A percentile compares a stretch with the other conserved stretches of the same genome.
phyloP scores from a whole-genome alignment of 192 early-diverging fungal genomes.

The Dispira simplex region DNA sequence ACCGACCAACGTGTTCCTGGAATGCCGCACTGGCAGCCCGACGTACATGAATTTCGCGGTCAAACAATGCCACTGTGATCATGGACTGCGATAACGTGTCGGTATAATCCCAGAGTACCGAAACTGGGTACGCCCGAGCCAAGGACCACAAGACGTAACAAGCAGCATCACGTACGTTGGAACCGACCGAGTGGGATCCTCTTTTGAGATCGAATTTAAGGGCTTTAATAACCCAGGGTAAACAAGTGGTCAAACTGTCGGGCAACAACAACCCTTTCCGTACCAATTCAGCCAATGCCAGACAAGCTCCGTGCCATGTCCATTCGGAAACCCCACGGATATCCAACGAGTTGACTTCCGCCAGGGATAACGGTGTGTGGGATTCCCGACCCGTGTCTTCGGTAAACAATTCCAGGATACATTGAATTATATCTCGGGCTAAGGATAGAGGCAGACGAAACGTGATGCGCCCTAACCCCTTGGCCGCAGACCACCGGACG shows the following conservation, averaged over 20 bases:
- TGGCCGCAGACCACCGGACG: slow-evolving; percentile 94
- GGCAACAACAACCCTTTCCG: slow-evolving; percentile 72
- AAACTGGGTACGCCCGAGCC: slow-evolving; percentile 71
- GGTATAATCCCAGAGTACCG: slow-evolving; percentile 47
- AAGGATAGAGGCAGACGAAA: slow-evolving; percentile 64
- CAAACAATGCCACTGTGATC: slow-evolving; percentile 67
- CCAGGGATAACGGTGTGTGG: slow-evolving; percentile 10
- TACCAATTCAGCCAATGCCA: slow-evolving; percentile 84
- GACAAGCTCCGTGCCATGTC: slow-evolving; percentile 88
- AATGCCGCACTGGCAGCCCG: slow-evolving; percentile 91
- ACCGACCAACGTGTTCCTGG: slow-evolving; percentile 93
- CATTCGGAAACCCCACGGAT: slow-evolving; percentile 70
- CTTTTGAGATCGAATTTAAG: slow-evolving; percentile 80
- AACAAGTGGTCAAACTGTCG: slow-evolving; percentile 40
- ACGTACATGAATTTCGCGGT: slow-evolving; percentile 87
- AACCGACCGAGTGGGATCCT: slow-evolving; percentile 81
- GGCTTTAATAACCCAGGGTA: slow-evolving; percentile 73
- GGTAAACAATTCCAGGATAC: slow-evolving; percentile 62
- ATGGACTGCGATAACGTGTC: slow-evolving; percentile 52
- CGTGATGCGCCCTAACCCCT: slow-evolving; percentile 83
- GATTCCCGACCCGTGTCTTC: slow-evolving; percentile 48
- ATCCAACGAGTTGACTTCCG: slow-evolving; percentile 20
- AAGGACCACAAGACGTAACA: slow-evolving; percentile 98
- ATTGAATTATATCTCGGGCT: slow-evolving; percentile 66
- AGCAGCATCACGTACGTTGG: slow-evolving; percentile 88